Base-by-base conservation (phyloP, 768 basidiomycete species). In the Pleurotus citrinopileatus region DNA sequence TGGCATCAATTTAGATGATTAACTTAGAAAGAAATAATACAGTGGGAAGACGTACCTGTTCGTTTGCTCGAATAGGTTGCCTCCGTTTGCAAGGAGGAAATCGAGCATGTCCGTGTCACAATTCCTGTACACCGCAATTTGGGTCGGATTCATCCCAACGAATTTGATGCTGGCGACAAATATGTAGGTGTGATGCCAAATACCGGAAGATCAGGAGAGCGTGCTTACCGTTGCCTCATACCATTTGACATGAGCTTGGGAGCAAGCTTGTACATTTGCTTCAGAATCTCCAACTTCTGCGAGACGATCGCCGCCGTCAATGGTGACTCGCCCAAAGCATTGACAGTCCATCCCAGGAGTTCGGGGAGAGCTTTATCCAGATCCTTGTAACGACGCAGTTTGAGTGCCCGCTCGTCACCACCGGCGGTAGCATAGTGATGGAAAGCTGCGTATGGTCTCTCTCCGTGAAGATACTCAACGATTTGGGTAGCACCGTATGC, bases 261-360 rank as follows among this genome's bases (percentile, higher is more conserved):
- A 12, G 69, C 63, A 37, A 76, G 67, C n/a, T 65, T 59, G 48
- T 77, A 74, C n/a, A 84, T 58, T 5, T 68, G 58, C 62, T 82
- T 77, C 38, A 83, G 59, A 0, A 68, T 59, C 1, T 75, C 73
- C 4, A 78, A 23, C 10, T 72, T 63, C 13, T 65, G 54, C 4
- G 65, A 61, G 3, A 74, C 42, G 42, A 82, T 66, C 0, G 79
- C 79, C 1, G 75, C 74, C 5, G 71, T 71, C 6, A 84, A 63
- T 0, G 79, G 78, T 1, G 80, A 79, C 60, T 85, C 84, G 51
- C 81, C 80, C 10, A 82, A 42, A 12, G 64, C 55, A 40, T 72
- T 76, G 46, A 70, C 61, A 1, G 59, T 62, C 79, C 82, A 82
- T 3, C 84, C 84, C 23, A 84, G 68, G 69, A 75, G 74, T n/a